Evolutionary conservation across 768 basidiomycete species (phyloP), one percentile per base, ranked within the genome.

Genomic region (Suillus hirtellus): DNA sequence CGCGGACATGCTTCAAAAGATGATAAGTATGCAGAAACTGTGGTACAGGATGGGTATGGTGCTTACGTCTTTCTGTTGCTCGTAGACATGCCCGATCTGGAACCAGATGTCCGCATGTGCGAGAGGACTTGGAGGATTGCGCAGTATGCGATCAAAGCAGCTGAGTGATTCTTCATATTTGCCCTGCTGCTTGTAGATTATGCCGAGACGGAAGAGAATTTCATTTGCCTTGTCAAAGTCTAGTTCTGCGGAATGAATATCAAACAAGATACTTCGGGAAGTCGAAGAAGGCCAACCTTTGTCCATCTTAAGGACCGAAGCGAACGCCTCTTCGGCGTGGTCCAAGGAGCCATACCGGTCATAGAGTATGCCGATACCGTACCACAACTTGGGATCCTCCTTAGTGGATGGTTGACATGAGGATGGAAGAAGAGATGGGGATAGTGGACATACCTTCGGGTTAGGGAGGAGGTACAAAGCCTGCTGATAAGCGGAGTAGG

Each of bases 31-130:
- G 49, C 50, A 43, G 40, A 67, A 43, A 15, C 3, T 1, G 9
- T 11, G 63, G 42, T 44, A 44, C 42, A 43, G 54, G 62, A 24
- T 21, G 59, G 17, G 21, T 40, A 14, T 47, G 56, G 15, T 8
- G 79, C 86, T 77, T 73, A 96, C 96, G 74, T 99, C 95, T 78
- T 95, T 91, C 76, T 96, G 93, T 73, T 97, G 96, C 76, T 99
- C 97, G 70, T 93, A 95, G 21, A 99, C 96, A 72, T 99, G 97
- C 2, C 97, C 97, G 65, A 99, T 97, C 78, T 99, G 97, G 86
- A 99, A 99, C 95, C 96, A 99, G 67, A 99, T 99, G 69, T 99
- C 97, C 62, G 95, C 92, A 69, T 96, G 92, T 17, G 96, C 96
- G 38, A 99, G 88, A 2, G 97, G 97, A 66, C 88, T 90, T 40